Evolutionary conservation across 169 alveolate species (phyloP), one percentile per base, ranked within the genome.

Genomic region (Plasmodium chabaudi): DNA sequence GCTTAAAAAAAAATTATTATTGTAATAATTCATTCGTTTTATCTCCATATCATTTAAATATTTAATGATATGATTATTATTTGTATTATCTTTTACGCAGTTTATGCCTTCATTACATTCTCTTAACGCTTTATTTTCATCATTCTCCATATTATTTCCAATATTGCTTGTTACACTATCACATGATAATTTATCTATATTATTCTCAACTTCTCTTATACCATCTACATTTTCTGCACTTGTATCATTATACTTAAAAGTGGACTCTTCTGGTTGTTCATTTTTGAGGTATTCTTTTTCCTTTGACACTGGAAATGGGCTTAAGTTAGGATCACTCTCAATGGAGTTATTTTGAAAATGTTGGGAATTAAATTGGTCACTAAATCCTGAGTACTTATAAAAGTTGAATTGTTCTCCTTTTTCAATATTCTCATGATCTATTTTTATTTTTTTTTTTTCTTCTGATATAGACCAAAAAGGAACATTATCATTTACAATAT

Each of bases 381-480:
- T 4, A 39, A 71, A 71, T 51, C 13, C 51, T 9, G 9, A 53
- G 17, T 82, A 82, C 9, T 67, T 82, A 61, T 82, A 82, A 67
- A 39, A 21, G 21, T 67, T 68, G 0, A 17, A 3, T 15, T 7
- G 34, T 17, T 34, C 57, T 13, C 23, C 72, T 49, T 15, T 60
- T 39, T 70, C 25, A 1, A 25, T n/a, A 25, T 56, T 65, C 56
- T 82, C 47, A 47, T 67, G 51, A 21, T 70, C 75, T 0, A 65
- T 42, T 67, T 65, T 68, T 23, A 82, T 55, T 57, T 82, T 82
- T 82, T 82, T 79, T 57, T 82, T 82, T 82, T 82, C 90, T 27
- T 82, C 90, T 51, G 42, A 82, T 1, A 82, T 51, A n/a, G 90
- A 82, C 90, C 90, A 82, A 17, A 39, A 23, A 0, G 90, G 90